Percentiles rank a stretch among this genome's conserved stretches.
Evolutionary conservation across 768 basidiomycete species (phyloP).

Genomic region (Polyporus arcularius): DNA sequence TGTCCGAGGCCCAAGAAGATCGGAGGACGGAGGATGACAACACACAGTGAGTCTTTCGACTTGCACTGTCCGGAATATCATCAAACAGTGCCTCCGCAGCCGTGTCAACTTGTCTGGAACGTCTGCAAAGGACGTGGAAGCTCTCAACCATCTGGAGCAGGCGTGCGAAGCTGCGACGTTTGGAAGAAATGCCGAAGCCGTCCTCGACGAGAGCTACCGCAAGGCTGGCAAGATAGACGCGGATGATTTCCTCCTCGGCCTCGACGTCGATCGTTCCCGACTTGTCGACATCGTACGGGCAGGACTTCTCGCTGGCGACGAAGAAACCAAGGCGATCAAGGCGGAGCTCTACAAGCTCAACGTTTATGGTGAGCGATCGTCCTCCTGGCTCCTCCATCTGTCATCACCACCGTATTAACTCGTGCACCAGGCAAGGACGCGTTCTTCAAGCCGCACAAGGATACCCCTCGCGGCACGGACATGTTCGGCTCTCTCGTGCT

Average conservation of each 20-base stretch:
- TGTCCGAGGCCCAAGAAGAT: no score
- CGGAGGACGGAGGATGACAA: neutral
- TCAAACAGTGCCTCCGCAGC: neutral
- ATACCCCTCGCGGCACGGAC: slow-evolving; percentile 25
- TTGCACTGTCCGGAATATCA: neutral
- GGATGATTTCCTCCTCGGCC: neutral
- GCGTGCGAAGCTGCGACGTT: slow-evolving; percentile 32
- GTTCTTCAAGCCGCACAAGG: slow-evolving; percentile 32
- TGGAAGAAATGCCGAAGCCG: slow-evolving; percentile 26
- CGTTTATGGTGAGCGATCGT: slow-evolving; percentile 25
- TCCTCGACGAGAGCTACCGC: slow-evolving; percentile 34
- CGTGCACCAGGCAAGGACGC: slow-evolving; percentile 20
- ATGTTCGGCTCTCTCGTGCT: slow-evolving; percentile 51
- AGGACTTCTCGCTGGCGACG: no score
- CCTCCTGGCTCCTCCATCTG: no score
- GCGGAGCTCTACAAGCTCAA: slow-evolving; percentile 31
- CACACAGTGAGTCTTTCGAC: neutral
- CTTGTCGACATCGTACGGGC: neutral
- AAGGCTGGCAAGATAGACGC: slow-evolving; percentile 33
- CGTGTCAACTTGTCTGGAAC: slow-evolving; percentile 4
- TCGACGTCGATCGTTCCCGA: neutral
- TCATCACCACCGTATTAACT: neutral
- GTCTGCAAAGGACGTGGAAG: neutral
- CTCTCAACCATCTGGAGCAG: slow-evolving; percentile 11
- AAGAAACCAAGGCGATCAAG: no score